Conservation (phyloP, 2,329 filamentous ascomycete genomes). For the Beauveria sp. region DNA sequence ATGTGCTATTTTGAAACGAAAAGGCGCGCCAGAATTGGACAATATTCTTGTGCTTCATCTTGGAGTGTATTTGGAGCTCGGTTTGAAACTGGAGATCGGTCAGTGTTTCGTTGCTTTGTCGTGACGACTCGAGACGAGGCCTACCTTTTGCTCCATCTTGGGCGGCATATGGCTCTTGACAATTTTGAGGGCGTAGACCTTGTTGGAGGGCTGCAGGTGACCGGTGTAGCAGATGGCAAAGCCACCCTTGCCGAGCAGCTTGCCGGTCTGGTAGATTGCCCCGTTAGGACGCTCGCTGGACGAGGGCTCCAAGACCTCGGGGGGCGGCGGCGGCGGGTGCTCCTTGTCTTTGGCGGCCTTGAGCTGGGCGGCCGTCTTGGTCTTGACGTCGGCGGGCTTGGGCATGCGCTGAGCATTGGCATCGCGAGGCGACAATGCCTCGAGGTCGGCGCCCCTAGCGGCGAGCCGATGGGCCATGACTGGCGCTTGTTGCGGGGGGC, state of each 20-base stretch:
- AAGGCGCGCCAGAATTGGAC: conserved; percentile 95
- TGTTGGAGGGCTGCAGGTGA: conserved; percentile 56
- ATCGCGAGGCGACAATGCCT: conserved; percentile 58
- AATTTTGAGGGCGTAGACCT: conserved; percentile 71
- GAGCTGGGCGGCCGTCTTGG: conserved; percentile 43
- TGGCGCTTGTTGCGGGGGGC: background rate
- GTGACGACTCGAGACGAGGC: conserved; percentile 6
- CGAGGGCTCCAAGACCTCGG: conserved; percentile 52
- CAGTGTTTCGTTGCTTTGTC: conserved; percentile 8
- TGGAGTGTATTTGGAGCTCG: conserved; percentile 96
- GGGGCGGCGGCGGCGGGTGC: conserved; percentile 57
- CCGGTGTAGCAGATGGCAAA: conserved; percentile 78
- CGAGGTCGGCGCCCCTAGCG: conserved; percentile 47
- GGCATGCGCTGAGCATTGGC: conserved; percentile 51
- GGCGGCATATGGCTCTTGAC: conserved; percentile 75
- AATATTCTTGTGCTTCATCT: conserved; percentile 92
- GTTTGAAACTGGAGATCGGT: conserved; percentile 51
- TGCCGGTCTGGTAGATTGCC: conserved; percentile 65
- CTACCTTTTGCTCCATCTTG: conserved; percentile 78
- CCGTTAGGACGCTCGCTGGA: conserved; percentile 63
- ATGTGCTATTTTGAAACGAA: conserved; percentile 80
- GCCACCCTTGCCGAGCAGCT: conserved; percentile 70
- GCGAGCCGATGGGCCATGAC: conserved; percentile 42
- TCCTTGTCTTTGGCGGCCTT: conserved; percentile 57
- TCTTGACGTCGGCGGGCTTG: conserved; percentile 42